These are phyloP conservation scores for Globisporangium cederbergense DNA, from an alignment of 352 stramenopile genomes.

Conservation along the genomic window DNA sequence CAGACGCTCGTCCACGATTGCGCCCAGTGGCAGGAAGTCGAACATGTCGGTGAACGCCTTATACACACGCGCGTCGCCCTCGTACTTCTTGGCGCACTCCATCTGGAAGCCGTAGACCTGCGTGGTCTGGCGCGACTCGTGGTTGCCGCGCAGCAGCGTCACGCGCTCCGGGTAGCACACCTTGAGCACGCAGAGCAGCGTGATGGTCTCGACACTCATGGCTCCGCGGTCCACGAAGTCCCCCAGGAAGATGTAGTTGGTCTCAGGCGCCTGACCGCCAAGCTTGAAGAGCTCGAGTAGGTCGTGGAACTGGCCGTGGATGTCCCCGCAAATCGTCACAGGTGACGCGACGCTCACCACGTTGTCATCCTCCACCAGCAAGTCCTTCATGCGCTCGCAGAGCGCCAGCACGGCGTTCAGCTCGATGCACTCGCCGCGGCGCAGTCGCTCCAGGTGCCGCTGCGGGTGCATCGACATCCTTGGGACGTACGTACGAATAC, in stretches of 20 bases:
- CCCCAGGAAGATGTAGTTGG: constrained; percentile 94
- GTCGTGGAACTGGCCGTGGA: constrained; percentile 98
- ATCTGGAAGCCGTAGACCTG: constrained; percentile 85
- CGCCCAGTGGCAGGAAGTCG: constrained; percentile 79
- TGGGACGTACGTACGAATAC: not conserved
- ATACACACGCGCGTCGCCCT: constrained; percentile 66
- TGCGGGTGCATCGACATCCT: constrained; percentile 29
- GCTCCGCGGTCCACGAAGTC: constrained; percentile 97
- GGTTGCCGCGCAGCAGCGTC: constrained; percentile 94
- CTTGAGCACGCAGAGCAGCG: constrained; percentile 88
- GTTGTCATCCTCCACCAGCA: constrained; percentile 79
- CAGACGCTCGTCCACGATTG: constrained; percentile 63
- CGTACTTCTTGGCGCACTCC: constrained; percentile 85
- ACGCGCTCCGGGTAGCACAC: constrained; percentile 89
- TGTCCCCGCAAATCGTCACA: constrained; percentile 90
- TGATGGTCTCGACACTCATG: constrained; percentile 94
- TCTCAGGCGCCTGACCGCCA: constrained; percentile 81
- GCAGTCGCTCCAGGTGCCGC: constrained; percentile 57
- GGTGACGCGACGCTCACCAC: constrained; percentile 73
- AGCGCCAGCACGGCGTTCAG: constrained; percentile 52
- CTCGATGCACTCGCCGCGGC: constrained; percentile 52
- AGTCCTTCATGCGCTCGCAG: constrained; percentile 65
- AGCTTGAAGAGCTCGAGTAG: constrained; percentile 93
- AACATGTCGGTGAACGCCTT: constrained; percentile 81
- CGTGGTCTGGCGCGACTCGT: constrained; percentile 88